Percentiles rank a stretch among this genome's conserved stretches.
Conservation (phyloP, 208 protist genomes). For the Acanthamoeba royreba region DNA sequence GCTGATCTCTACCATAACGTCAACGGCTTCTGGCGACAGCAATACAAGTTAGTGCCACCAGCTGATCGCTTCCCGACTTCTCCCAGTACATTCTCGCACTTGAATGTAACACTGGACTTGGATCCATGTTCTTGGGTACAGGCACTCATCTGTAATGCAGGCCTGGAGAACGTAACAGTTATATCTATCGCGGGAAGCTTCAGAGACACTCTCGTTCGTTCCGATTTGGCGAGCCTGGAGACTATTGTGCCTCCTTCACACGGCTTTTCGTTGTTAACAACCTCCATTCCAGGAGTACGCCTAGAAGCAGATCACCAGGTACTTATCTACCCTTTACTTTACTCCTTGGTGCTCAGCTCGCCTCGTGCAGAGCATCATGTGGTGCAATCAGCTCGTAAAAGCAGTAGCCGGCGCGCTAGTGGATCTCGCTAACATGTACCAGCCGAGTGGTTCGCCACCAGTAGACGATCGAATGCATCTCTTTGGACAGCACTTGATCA, state of each 20-base stretch:
- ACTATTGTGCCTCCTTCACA: neutral
- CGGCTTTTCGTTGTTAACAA: neutral
- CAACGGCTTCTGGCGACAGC: slow-evolving; percentile 19
- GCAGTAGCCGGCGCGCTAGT: neutral
- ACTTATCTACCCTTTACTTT: no score
- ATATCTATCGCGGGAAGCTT: slow-evolving; percentile 47
- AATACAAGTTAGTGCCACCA: neutral
- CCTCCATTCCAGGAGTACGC: slow-evolving; percentile 16
- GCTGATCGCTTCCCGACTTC: neutral
- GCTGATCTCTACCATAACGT: slow-evolving; percentile 16
- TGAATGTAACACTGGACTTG: no score
- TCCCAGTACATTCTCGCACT: neutral
- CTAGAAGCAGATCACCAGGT: slow-evolving; percentile 32
- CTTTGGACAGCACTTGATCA: neutral
- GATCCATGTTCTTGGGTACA: no score
- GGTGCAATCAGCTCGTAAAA: slow-evolving; percentile 8
- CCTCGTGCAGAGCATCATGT: slow-evolving; percentile 18
- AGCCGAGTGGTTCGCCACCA: neutral
- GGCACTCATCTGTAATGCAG: neutral
- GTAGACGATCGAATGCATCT: neutral
- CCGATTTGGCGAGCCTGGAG: neutral
- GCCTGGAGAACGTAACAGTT: neutral
- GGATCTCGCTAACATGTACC: neutral
- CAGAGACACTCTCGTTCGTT: slow-evolving; percentile 19
- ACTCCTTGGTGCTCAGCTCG: no score